These are phyloP conservation scores for Neofusicoccum sp. DNA, from an alignment of 2,329 filamentous ascomycete genomes.

Conservation along the genomic window DNA sequence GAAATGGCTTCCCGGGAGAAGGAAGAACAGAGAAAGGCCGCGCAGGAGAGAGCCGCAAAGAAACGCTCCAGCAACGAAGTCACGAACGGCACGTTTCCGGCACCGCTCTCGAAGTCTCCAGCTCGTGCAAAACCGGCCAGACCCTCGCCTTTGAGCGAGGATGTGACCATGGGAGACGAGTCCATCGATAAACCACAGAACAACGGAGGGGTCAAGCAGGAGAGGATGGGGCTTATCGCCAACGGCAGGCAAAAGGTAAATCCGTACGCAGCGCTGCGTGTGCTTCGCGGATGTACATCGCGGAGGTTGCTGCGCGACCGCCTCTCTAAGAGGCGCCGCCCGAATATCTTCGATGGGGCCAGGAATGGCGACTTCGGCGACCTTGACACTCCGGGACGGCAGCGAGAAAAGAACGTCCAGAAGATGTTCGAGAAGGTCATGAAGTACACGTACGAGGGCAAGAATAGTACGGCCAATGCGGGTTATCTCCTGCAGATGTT, in stretches of 20 bases:
- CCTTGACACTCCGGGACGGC: neutral
- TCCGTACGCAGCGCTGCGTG: neutral
- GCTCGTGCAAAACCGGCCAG: no score
- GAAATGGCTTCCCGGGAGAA: no score
- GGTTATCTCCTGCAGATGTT: conserved; percentile 2
- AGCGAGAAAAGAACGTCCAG: neutral
- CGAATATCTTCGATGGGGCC: neutral
- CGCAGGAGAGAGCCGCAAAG: no score
- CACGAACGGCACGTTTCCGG: no score
- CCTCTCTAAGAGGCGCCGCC: neutral
- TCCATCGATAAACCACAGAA: no score
- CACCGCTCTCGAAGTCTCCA: no score
- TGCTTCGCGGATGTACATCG: neutral
- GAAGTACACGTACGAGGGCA: neutral
- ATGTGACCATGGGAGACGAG: no score
- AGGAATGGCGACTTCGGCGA: neutral
- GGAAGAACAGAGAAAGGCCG: no score
- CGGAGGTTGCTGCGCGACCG: neutral
- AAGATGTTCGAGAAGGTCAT: neutral
- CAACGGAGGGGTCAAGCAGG: no score
- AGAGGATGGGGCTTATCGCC: neutral
- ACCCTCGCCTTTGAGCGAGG: no score
- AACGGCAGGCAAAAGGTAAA: neutral
- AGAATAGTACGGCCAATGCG: neutral
- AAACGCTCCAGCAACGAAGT: no score